phyloP scores from a whole-genome alignment of 2,329 filamentous ascomycete species.

The Ophiostoma piceae region DNA sequence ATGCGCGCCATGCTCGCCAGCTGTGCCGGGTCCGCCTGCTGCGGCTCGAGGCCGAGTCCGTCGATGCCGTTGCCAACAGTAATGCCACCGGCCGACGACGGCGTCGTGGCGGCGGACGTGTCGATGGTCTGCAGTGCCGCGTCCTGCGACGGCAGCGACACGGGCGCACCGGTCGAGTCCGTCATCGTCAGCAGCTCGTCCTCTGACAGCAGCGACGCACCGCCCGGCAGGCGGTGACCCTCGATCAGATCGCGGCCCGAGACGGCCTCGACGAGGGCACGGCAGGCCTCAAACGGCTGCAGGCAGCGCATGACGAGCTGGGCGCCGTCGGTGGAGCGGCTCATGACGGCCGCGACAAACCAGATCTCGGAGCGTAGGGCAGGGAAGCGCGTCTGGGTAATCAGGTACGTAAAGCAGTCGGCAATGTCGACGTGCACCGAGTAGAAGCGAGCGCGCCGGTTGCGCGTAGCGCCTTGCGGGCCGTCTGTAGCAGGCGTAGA shows the following conservation, averaged over 20 bases:
- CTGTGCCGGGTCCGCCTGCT: constrained; percentile 43
- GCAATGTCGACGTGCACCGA: constrained; percentile 39
- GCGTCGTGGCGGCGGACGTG: background rate
- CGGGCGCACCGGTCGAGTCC: constrained; percentile 16
- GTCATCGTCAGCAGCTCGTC: constrained; percentile 19
- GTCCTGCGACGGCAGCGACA: background rate
- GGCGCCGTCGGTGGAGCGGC: constrained; percentile 47
- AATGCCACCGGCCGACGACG: background rate
- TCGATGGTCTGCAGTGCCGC: background rate
- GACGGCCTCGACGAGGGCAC: constrained; percentile 45
- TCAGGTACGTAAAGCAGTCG: constrained; percentile 46
- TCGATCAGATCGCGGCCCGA: constrained; percentile 40
- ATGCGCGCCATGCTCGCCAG: constrained; percentile 44
- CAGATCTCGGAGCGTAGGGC: constrained; percentile 55
- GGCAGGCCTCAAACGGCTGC: constrained; percentile 40
- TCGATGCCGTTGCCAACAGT: constrained; percentile 27
- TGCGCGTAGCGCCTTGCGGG: background rate
- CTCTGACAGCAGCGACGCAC: constrained; percentile 12
- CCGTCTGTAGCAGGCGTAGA: background rate
- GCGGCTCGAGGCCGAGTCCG: constrained; percentile 42
- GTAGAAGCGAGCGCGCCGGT: constrained; percentile 40
- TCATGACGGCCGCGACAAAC: constrained; percentile 59
- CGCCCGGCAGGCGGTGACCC: constrained; percentile 26
- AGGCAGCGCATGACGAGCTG: constrained; percentile 42
- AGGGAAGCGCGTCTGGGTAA: constrained; percentile 55